Conservation (phyloP, 2,329 filamentous ascomycete species). For the Dichotomopilus funicola region DNA sequence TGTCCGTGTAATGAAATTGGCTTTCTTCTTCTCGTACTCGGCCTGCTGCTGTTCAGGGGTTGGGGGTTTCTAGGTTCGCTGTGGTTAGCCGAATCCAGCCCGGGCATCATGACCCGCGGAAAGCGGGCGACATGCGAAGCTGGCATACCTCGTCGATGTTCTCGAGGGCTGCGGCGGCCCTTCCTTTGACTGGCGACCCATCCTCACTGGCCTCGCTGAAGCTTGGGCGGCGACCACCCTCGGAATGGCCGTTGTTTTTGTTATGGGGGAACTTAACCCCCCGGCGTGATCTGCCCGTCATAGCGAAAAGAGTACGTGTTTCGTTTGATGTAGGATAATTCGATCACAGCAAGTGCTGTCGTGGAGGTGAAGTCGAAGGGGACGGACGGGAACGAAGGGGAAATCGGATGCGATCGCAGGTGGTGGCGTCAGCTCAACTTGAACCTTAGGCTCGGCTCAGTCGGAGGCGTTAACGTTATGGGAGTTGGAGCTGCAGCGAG, state of each 20-base stretch:
- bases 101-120: not conserved
- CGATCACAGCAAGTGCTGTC: not conserved
- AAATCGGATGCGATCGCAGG: not conserved
- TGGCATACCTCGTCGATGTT: slow-evolving; percentile 33
- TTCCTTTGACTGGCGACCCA: slow-evolving; percentile 33
- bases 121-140: too few relatives aligned
- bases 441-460: not conserved
- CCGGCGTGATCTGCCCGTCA: slow-evolving; percentile 36
- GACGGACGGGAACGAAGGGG: not conserved
- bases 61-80: slow-evolving; percentile 35
- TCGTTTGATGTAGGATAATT: not conserved
- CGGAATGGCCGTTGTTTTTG: slow-evolving; percentile 37
- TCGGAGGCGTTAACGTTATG: not conserved
- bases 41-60: slow-evolving; percentile 34
- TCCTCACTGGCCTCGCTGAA: slow-evolving; percentile 65
- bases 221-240: slow-evolving; percentile 56
- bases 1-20: slow-evolving; percentile 91
- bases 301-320: slow-evolving; percentile 15
- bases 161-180: slow-evolving; percentile 27
- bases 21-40: slow-evolving; percentile 98
- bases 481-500: too few relatives aligned
- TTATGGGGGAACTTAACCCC: slow-evolving; percentile 49
- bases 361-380: not conserved
- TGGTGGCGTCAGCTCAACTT: not conserved
- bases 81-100: slow-evolving; percentile 16